These are phyloP conservation scores for Phytophthora citricola DNA, from an alignment of 352 stramenopile species.

Conservation along the genomic window DNA sequence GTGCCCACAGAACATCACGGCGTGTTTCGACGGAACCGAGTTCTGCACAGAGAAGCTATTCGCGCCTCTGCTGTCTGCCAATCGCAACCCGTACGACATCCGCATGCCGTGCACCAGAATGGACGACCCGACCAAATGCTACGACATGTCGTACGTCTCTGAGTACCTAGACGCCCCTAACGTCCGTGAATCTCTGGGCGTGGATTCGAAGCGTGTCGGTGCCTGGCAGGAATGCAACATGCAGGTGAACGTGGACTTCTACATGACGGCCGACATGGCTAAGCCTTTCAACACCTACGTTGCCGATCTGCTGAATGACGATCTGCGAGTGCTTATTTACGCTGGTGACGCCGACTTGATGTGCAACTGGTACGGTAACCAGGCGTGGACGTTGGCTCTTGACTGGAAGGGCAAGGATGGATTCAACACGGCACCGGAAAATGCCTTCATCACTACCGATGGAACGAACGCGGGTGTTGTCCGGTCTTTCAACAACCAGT, in stretches of 20 bases:
- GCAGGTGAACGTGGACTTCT: constrained; percentile 90
- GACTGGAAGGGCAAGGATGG: constrained; percentile 90
- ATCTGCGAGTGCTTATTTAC: constrained; percentile 93
- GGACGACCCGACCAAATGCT: constrained; percentile 53
- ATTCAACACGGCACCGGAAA: constrained; percentile 77
- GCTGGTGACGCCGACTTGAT: constrained; percentile 97
- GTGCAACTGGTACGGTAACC: constrained; percentile 97
- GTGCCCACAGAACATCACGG: constrained; percentile 47
- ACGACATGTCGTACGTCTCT: constrained; percentile 62
- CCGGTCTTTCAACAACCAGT: constrained; percentile 49
- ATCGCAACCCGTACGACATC: constrained; percentile 71
- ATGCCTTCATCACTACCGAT: constrained; percentile 18
- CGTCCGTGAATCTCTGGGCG: constrained; percentile 48
- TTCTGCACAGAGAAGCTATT: constrained; percentile 69
- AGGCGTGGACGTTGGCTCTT: constrained; percentile 93
- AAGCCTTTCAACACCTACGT: constrained; percentile 90
- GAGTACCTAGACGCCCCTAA: constrained; percentile 79
- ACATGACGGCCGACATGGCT: constrained; percentile 86
- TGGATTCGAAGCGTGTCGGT: constrained; percentile 43
- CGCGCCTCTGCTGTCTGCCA: constrained; percentile 39
- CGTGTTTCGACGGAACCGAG: constrained; percentile 50
- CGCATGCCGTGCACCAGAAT: constrained; percentile 45
- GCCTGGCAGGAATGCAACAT: constrained; percentile 94
- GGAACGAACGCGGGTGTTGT: constrained; percentile 36
- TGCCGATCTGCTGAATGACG: constrained; percentile 83